phyloP scores from a whole-genome alignment of 495 filamentous ascomycete genomes.

The Daldinia bambusicola region DNA sequence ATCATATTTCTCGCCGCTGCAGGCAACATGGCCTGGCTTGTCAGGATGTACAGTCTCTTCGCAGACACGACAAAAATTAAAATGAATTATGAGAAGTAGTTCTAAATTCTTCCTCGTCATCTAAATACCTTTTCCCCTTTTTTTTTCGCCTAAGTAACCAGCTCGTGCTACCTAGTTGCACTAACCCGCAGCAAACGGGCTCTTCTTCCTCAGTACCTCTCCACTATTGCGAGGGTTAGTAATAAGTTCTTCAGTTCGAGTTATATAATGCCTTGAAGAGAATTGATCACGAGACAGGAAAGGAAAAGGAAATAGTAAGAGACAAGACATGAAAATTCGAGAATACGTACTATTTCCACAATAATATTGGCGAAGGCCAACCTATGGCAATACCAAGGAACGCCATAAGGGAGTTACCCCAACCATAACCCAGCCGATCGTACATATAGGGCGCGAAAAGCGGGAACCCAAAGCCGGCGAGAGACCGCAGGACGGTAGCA shows the following conservation, averaged over 20 bases:
- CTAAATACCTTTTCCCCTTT: not conserved
- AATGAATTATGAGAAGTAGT: not conserved
- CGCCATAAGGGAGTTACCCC: conserved; percentile 66
- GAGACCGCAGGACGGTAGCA: conserved; percentile 69
- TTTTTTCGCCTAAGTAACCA: not conserved
- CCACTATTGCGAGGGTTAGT: conserved; percentile 39
- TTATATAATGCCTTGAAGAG: not conserved
- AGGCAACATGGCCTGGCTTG: not conserved
- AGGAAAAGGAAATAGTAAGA: too few species aligned
- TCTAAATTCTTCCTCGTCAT: not conserved
- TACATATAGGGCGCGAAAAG: conserved; percentile 78
- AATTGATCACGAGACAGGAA: too few species aligned
- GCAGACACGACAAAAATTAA: not conserved
- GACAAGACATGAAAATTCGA: not conserved
- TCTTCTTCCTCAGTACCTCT: conserved; percentile 61
- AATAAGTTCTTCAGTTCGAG: not conserved
- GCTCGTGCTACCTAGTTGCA: not conserved
- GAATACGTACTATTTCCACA: conserved; percentile 55
- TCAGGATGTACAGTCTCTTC: not conserved
- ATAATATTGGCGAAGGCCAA: conserved; percentile 60
- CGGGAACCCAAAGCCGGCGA: conserved; percentile 81
- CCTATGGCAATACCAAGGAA: conserved; percentile 62
- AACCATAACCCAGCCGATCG: conserved; percentile 62
- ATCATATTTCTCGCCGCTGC: conserved; percentile 6
- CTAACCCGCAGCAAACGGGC: conserved; percentile 71